phyloP scores from a whole-genome alignment of 345 rosid species.

The Eucalyptus dawsonii region DNA sequence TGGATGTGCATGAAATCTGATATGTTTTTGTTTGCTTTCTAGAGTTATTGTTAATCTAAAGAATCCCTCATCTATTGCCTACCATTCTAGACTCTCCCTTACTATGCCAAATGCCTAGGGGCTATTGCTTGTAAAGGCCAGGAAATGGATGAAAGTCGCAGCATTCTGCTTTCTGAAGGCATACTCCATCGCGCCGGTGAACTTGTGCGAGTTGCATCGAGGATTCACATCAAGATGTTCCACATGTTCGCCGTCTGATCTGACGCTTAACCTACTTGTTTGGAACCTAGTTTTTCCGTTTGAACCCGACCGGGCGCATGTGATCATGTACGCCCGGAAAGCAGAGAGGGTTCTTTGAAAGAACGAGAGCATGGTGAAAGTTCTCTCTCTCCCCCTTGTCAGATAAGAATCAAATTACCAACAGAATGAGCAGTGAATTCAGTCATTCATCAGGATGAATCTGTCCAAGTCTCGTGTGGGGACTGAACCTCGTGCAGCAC shows the following conservation, averaged over 20 bases:
- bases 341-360: neutral
- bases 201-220: neutral
- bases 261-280: neutral
- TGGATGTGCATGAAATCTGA: neutral
- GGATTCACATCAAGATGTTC: neutral
- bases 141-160: neutral
- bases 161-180: neutral
- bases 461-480: neutral
- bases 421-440: neutral
- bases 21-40: neutral
- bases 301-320: too few relatives aligned
- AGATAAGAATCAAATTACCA: neutral
- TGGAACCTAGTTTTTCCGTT: neutral
- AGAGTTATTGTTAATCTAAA: neutral
- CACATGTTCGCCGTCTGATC: neutral
- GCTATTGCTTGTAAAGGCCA: neutral
- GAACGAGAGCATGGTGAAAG: neutral
- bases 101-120: neutral
- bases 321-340: neutral
- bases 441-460: neutral
- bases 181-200: neutral
- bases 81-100: neutral
- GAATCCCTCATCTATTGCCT: neutral
- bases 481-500: neutral
- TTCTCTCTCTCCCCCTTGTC: neutral